These are phyloP conservation scores for Metschnikowia lunata DNA, from an alignment of 805 yeast species.

Conservation along the genomic window DNA sequence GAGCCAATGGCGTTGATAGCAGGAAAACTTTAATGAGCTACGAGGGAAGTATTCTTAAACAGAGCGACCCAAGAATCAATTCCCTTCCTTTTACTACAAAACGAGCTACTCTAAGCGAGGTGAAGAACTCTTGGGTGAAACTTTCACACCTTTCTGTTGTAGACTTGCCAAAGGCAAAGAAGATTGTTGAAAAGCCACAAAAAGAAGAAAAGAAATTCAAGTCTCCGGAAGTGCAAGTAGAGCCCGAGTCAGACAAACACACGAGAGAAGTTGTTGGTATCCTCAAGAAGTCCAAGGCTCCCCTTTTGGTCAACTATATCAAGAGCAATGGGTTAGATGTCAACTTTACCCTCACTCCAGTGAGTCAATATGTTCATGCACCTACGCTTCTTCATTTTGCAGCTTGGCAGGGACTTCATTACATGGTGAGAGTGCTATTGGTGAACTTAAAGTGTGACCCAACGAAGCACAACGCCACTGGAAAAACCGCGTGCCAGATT, in stretches of 20 bases:
- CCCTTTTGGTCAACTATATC: conserved; percentile 61
- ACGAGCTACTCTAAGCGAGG: conserved; percentile 77
- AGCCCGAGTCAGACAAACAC: conserved; percentile 38
- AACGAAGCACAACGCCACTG: conserved; percentile 44
- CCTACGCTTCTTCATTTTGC: conserved; percentile 84
- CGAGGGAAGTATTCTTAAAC: conserved; percentile 50
- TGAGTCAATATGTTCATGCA: conserved; percentile 42
- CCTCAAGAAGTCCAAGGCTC: conserved; percentile 72
- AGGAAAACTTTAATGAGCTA: conserved; percentile 63
- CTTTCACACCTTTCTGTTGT: conserved; percentile 55
- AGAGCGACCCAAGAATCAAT: conserved; percentile 58
- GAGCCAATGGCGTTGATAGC: conserved; percentile 75
- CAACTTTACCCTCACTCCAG: conserved; percentile 55
- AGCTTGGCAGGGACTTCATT: conserved; percentile 58
- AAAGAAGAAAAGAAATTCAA: conserved; percentile 12
- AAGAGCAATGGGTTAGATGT: conserved; percentile 52
- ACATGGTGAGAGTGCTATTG: conserved; percentile 62
- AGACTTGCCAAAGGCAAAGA: conserved; percentile 47
- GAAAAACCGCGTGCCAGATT: conserved; percentile 68
- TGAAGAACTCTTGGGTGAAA: conserved; percentile 80
- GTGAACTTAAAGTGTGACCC: conserved; percentile 71
- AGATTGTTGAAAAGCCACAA: conserved; percentile 12
- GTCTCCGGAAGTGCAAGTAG: conserved; percentile 8
- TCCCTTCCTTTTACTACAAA: conserved; percentile 85
- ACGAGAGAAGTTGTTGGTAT: conserved; percentile 55